Evolutionary conservation across 2,329 filamentous ascomycete species (phyloP).

Genomic region (Penicillium sp.): DNA sequence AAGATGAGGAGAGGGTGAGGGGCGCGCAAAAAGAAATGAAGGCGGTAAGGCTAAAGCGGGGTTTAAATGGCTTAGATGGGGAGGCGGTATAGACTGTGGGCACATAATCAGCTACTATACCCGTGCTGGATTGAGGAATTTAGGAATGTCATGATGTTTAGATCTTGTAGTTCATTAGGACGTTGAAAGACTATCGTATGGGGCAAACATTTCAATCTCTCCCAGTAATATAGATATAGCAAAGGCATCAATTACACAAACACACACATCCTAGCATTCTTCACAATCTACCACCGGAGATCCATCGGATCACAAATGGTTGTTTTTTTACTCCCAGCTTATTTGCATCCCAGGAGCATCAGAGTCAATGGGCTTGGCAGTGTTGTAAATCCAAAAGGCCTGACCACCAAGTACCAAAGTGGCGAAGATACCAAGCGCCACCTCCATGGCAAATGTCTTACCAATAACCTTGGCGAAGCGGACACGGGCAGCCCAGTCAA

Average conservation of each 20-base stretch:
- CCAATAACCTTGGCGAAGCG: constrained; percentile 71
- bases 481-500: constrained; percentile 68
- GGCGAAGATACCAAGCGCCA: constrained; percentile 50
- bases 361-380: constrained; percentile 6
- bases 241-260: neutral
- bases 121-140: neutral
- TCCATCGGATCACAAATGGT: neutral
- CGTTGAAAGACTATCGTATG: neutral
- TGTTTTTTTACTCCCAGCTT: neutral
- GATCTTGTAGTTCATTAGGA: neutral
- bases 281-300: neutral
- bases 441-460: constrained; percentile 64
- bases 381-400: constrained; percentile 42
- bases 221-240: neutral
- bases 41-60: constrained; percentile 18
- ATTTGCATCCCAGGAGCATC: constrained; percentile 1
- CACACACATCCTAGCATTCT: neutral
- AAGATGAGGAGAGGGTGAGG: constrained; percentile 8
- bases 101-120: neutral
- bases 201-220: neutral
- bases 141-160: neutral
- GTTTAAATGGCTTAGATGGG: neutral
- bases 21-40: constrained; percentile 18
- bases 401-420: constrained; percentile 53
- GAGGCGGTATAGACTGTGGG: neutral